Percentiles rank a stretch among this genome's conserved stretches.
Evolutionary conservation across 169 alveolate species (phyloP).

Genomic region (Eimeria acervulina): DNA sequence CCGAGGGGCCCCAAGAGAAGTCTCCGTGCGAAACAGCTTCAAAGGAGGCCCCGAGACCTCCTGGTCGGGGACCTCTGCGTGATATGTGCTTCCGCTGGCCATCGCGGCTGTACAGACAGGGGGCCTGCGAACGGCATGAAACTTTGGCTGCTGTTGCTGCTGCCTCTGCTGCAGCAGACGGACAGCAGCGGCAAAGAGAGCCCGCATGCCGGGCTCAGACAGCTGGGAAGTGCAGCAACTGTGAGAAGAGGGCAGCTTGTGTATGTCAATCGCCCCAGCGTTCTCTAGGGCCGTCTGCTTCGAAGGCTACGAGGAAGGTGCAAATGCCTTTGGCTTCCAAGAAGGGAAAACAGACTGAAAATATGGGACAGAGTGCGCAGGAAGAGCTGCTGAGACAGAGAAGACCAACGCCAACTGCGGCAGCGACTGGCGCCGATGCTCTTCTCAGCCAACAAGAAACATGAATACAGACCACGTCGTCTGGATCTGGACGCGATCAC

Average conservation of each 20-base stretch:
- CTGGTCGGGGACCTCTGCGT: neutral
- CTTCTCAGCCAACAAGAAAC: neutral
- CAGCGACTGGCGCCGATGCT: constrained; percentile 11
- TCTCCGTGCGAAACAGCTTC: neutral
- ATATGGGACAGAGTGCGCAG: neutral
- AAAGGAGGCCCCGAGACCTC: neutral
- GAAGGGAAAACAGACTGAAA: neutral
- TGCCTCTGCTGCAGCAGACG: neutral
- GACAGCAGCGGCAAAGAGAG: neutral
- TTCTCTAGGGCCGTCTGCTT: neutral
- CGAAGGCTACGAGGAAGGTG: neutral
- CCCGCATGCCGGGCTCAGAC: neutral
- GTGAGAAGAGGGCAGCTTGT: neutral
- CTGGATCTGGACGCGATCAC: neutral
- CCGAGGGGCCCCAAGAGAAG: neutral
- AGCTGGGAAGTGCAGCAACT: neutral
- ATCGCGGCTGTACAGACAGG: neutral
- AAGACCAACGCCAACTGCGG: neutral
- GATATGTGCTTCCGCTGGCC: neutral
- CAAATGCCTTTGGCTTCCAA: neutral
- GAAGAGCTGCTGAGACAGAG: neutral
- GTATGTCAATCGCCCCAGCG: neutral
- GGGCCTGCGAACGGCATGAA: neutral
- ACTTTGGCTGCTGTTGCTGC: neutral
- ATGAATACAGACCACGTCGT: neutral